phyloP scores from a whole-genome alignment of 345 rosid genomes.

The Eucalyptus paniculata region DNA sequence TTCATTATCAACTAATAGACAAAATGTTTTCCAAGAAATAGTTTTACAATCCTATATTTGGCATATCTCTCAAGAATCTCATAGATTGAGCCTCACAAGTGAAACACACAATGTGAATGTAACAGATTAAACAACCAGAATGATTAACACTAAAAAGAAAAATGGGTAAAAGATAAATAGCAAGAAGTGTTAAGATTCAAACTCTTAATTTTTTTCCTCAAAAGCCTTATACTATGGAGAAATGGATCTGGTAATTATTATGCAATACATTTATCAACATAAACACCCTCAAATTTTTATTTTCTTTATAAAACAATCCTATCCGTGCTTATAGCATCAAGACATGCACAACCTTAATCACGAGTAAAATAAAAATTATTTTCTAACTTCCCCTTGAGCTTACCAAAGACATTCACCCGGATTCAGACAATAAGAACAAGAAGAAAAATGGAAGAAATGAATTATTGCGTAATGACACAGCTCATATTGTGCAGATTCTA shows the following conservation, averaged over 20 bases:
- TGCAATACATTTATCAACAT: neutral
- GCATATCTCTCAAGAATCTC: neutral
- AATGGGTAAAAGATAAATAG: neutral
- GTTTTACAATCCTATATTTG: neutral
- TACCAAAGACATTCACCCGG: no score
- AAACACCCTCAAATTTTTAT: neutral
- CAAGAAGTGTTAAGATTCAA: neutral
- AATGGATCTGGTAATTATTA: neutral
- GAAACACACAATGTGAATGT: neutral
- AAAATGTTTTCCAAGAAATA: neutral
- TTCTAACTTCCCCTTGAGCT: neutral
- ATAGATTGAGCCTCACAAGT: neutral
- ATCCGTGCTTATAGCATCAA: no score
- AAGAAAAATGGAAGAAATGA: no score
- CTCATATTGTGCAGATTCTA: no score
- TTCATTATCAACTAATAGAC: neutral
- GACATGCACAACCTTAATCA: neutral
- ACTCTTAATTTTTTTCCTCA: neutral
- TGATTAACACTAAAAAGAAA: neutral
- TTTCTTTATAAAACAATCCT: neutral
- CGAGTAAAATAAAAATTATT: neutral
- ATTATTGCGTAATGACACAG: no score
- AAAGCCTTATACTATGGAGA: neutral
- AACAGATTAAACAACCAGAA: neutral
- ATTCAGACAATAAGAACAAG: no score